phyloP scores from a whole-genome alignment of 768 basidiomycete species.

The Pisolithus albus region DNA sequence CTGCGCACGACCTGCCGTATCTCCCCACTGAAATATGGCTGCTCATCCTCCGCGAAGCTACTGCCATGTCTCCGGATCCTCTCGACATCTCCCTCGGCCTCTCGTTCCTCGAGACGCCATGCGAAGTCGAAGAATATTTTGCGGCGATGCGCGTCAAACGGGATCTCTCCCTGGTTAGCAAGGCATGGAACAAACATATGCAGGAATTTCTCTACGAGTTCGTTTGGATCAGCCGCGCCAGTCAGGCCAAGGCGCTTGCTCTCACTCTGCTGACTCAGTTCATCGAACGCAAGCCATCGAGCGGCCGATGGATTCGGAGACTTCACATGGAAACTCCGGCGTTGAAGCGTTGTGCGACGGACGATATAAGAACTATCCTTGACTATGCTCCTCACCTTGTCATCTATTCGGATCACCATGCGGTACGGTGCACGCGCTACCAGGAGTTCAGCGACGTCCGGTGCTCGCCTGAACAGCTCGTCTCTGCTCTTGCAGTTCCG shows the following conservation, averaged over 20 bases:
- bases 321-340: constrained; percentile 64
- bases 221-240: constrained; percentile 58
- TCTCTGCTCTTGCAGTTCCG: constrained; percentile 39
- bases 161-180: constrained; percentile 46
- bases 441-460: constrained; percentile 38
- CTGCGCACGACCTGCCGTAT: constrained; percentile 31
- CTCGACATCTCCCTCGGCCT: constrained; percentile 44
- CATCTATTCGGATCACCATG: constrained; percentile 58
- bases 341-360: constrained; percentile 58
- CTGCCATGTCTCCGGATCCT: constrained; percentile 37
- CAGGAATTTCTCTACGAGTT: constrained; percentile 59
- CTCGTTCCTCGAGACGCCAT: constrained; percentile 50
- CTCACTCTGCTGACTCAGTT: constrained; percentile 37
- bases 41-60: constrained; percentile 55
- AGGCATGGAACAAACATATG: constrained; percentile 46
- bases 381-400: constrained; percentile 54
- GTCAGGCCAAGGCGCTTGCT: constrained; percentile 43
- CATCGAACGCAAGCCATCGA: constrained; percentile 30
- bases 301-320: constrained; percentile 50
- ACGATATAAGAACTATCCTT: constrained; percentile 61
- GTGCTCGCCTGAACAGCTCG: constrained; percentile 50
- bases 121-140: constrained; percentile 40
- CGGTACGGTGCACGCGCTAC: constrained; percentile 50
- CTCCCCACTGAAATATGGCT: constrained; percentile 64
- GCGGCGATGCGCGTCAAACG: constrained; percentile 43